Base-by-base conservation (phyloP, 2,329 filamentous ascomycete species). In the Cladosporium velox region DNA sequence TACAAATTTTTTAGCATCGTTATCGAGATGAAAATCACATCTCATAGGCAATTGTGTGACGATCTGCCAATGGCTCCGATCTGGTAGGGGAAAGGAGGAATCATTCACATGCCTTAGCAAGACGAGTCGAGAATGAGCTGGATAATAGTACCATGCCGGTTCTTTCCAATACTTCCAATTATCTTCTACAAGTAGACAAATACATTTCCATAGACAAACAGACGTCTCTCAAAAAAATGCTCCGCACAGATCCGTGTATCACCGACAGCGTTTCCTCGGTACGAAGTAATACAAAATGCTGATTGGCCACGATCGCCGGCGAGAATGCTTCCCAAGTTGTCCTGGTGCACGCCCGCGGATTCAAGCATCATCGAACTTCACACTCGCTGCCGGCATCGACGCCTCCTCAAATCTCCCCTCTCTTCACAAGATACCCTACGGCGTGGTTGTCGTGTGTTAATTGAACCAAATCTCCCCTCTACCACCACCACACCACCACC, bases 351-450 rank as follows among this genome's bases (percentile, higher is more conserved):
- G 54, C 32, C 54, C 32, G 55, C 49, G 49, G 49, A 26, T 54
- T 28, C 51, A n/a, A 57, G 52, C 64, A 66, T 67, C 66, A 65
- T 55, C 49, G 49, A 54, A 59, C 54, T 52, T 62, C 60, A 65
- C 65, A 54, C 63, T 59, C 47, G 26, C 26, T 54, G 28, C 51
- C 28, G 41, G 14, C 51, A n/a, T 28, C 26, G 30, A 30, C 51
- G 51, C 51, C 51, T 54, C 51, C 51, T 54, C 51, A 5, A n/a
- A n/a, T 14, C 54, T 58, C 59, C 26, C 32, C 59, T 26, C 62
- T 55, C 52, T 54, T 51, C 38, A 54, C 51, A 24, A 14, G 38
- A 55, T 55, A 55, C 51, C 49, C 51, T 21, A 1, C 47, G 60
- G 60, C 49, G 60, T 55, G n/a, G 49, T 55, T 35, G 57, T 58